Conservation (phyloP, 257 asterid species). For the Solanum lycopersicoides region DNA sequence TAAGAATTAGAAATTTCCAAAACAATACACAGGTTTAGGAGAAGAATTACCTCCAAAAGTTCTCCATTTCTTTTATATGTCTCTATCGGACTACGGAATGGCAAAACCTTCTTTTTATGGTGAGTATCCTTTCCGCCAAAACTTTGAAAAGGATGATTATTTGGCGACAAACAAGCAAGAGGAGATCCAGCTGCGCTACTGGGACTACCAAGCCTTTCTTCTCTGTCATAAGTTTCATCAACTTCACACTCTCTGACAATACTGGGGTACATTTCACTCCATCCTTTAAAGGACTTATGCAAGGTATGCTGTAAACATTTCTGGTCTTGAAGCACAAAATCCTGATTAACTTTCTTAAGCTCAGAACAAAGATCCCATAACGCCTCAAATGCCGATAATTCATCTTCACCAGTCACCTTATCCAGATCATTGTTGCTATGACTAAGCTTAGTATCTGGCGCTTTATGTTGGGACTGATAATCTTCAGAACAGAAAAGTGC, state of each 20-base stretch:
- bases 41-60: conserved; percentile 67
- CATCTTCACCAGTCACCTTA: conserved; percentile 21
- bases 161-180: conserved; percentile 69
- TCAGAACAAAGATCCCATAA: conserved; percentile 44
- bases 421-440: conserved; percentile 16
- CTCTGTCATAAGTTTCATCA: conserved; percentile 54
- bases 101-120: conserved; percentile 37
- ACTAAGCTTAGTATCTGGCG: conserved; percentile 12
- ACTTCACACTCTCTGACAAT: conserved; percentile 58
- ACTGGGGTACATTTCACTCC: conserved; percentile 55
- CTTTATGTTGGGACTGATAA: conserved; percentile 21
- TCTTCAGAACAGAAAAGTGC: conserved; percentile 30
- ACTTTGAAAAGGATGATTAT: conserved; percentile 77
- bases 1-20: neutral
- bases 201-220: conserved; percentile 55
- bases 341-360: conserved; percentile 37
- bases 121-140: conserved; percentile 36
- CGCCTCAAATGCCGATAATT: conserved; percentile 32
- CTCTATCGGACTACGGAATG: conserved; percentile 68
- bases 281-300: conserved; percentile 46
- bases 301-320: conserved; percentile 45
- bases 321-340: conserved; percentile 38
- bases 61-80: conserved; percentile 79
- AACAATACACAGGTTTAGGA: neutral
- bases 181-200: conserved; percentile 71